Conservation (phyloP, 1,284 basidiomycete genomes). For the Fomitopsis pinicola region DNA sequence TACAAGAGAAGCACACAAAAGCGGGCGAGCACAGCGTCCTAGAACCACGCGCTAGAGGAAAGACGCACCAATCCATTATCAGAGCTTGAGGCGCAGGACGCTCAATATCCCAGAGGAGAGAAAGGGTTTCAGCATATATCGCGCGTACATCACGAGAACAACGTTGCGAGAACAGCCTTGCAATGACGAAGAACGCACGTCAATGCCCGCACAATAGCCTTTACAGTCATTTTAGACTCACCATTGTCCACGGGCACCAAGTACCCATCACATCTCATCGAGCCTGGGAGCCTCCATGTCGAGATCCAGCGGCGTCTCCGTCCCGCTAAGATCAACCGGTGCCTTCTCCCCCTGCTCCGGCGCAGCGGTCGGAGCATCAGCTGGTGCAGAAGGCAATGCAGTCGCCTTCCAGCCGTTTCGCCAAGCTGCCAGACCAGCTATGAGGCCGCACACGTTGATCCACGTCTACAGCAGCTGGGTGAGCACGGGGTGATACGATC, state of each 20-base stretch:
- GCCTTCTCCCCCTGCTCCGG: not conserved
- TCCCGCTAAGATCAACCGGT: slow-evolving; percentile 4
- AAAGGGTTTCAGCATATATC: not conserved
- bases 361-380: not conserved
- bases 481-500: not conserved
- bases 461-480: slow-evolving; percentile 40
- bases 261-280: slow-evolving; percentile 7
- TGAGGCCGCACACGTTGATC: slow-evolving; percentile 57
- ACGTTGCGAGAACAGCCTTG: not conserved
- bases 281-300: slow-evolving; percentile 15
- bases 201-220: not conserved
- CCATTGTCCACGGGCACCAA: not conserved
- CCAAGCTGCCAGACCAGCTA: slow-evolving; percentile 64
- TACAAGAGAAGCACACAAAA: no score
- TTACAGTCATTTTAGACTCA: not conserved
- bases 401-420: slow-evolving; percentile 75
- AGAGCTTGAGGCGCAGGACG: no score
- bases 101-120: no score
- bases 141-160: not conserved
- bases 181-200: not conserved
- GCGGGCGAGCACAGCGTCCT: no score
- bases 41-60: no score
- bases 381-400: slow-evolving; percentile 37
- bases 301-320: slow-evolving; percentile 14
- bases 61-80: no score